Evolutionary conservation across 345 rosid species (phyloP), one percentile per base, ranked within the genome.

Genomic region (Dovyalis caffra): DNA sequence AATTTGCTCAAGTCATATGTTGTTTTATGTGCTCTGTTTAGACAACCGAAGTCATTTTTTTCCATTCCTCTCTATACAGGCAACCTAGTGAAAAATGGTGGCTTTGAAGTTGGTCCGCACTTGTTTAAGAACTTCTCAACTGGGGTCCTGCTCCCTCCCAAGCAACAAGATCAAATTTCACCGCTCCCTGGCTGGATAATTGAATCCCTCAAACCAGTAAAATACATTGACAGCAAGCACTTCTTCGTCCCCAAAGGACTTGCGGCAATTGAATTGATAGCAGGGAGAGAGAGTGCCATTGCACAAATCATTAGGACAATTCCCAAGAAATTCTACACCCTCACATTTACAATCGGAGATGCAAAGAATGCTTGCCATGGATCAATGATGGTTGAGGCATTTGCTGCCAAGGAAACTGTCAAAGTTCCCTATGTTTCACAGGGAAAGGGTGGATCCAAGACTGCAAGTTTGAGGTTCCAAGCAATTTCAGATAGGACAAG

Each of bases 101-200:
- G 87, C 32, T 92, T 94, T 40, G 98, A 94, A 74, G 76, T 57
- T 3, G 97, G 97, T 4, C 98, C 98, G 0, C 92, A 89, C 58
- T 74, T 88, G 25, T 90, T 94, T 93, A 88, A 75, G 66, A 92
- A 92, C 84, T 92, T 78, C 80, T 92, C 98, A 1, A 92, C 96
- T 6, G 98, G 96, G 9, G 85, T 90, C 65, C 88, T 94, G 67
- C 79, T 92, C 33, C 98, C 94, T 28, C 80, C 94, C 6, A 87
- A 83, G 74, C 63, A 70, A 32, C 74, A 60, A 43, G 92, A 89
- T 79, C 16, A 68, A 3, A 87, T 88, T 62, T 92, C 98, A 25
- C 96, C 97, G 0, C 89, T 92, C 38, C 94, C 92, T 0, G 94
- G 98, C 8, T 94, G 97, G 98, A 92, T 94, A 72, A 34, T 94